Percentiles rank a stretch among this genome's conserved stretches.
Conservation (phyloP, 2,329 filamentous ascomycete species). For the Chaetomiaceae sp. region DNA sequence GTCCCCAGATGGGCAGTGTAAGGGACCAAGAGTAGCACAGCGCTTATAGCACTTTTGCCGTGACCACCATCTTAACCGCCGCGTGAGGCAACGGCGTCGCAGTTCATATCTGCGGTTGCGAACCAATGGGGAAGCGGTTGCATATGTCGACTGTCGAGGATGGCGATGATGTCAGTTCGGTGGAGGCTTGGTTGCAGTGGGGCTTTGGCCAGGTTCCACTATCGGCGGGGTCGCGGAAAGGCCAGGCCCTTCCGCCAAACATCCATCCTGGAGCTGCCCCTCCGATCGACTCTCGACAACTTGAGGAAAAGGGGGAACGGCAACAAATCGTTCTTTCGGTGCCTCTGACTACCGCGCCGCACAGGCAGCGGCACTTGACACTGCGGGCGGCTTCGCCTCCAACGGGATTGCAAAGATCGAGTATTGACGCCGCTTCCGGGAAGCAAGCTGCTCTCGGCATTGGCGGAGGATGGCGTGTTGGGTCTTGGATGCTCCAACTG, state of each 20-base stretch:
- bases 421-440: conserved; percentile 3
- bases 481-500: background rate
- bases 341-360: conserved; percentile 5
- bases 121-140: background rate
- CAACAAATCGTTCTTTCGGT: too few relatives aligned
- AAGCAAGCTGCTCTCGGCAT: too few relatives aligned
- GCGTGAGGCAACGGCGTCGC: too few relatives aligned
- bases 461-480: background rate
- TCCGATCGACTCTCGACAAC: too few relatives aligned
- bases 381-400: conserved; percentile 11
- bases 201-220: background rate
- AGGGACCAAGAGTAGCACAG: background rate
- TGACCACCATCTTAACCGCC: too few relatives aligned
- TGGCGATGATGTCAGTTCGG: conserved; percentile 3
- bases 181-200: background rate
- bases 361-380: conserved; percentile 5
- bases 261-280: too few relatives aligned
- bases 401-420: background rate
- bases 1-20: too few relatives aligned
- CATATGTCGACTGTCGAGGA: background rate
- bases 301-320: too few relatives aligned
- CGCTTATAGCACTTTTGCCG: background rate
- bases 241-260: background rate
- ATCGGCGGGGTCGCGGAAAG: background rate
- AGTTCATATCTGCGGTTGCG: background rate